Evolutionary conservation across 805 yeast species (phyloP), one percentile per base, ranked within the genome.

Genomic region (Pichia thaimueangensis): DNA sequence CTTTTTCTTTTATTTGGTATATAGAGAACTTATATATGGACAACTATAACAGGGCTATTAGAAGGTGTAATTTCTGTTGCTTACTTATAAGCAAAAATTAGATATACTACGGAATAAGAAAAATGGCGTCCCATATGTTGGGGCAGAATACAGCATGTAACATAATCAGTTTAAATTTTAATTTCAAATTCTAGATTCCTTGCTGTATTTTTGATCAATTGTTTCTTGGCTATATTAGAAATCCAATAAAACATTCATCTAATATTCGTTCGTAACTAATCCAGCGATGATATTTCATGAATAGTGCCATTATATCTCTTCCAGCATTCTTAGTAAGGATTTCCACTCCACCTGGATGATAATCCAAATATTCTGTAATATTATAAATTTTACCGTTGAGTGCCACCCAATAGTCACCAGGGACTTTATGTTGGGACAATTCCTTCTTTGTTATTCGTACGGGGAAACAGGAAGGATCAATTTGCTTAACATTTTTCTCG

Each of bases 321-420:
- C 96, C 96, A 1, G 94, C 93, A 54, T 83, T 76, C 39, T 77
- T 73, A 76, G 86, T 68, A 32, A 91, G 64, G 55, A 87, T 86
- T 6, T 76, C 78, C 4, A 70, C 78, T 2, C 98, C 98, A 28
- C 98, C 98, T 0, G 98, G 98, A 52, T 91, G 98, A 60, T 80
- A 93, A 42, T 75, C 68, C 28, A 93, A 57, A 60, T 93, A 91
- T 11, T 83, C 79, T 0, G 96, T 80, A n/a, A 91, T 68, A 55
- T 89, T 86, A 65, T 85, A 91, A 2, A 91, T 95, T 53, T 77
- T 82, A 4, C 88, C 86, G 34, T 76, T 77, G 7, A 91, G 70
- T 27, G 77, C 77, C 3, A 93, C 82, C 97, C 97, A 91, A 45
- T 85, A 85, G 56, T 93, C 95, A 0, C 73, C 73, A n/a, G 46